phyloP scores from a whole-genome alignment of 1,139 yeast genomes.

The Casaregolazyma suthepensis region DNA sequence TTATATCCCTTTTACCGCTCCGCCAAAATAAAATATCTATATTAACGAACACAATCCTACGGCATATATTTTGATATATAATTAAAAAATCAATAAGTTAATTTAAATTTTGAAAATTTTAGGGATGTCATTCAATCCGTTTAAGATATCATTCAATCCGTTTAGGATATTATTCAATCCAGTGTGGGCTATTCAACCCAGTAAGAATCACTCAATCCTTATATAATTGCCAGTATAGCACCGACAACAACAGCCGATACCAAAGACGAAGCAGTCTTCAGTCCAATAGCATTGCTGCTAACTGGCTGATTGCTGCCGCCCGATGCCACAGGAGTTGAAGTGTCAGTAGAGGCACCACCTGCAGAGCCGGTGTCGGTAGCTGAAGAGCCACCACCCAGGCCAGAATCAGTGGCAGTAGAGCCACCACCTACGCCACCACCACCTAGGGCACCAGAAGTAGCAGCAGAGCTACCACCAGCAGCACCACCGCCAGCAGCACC shows the following conservation, averaged over 20 bases:
- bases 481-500: background rate
- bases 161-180: too few species aligned
- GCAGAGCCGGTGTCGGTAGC: background rate
- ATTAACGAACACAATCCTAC: background rate
- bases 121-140: background rate
- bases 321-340: background rate
- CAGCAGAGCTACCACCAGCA: background rate
- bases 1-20: too few species aligned
- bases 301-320: background rate
- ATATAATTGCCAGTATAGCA: background rate
- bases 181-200: too few species aligned
- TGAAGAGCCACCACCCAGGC: background rate
- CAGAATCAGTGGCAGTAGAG: background rate
- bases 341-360: background rate
- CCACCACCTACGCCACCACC: conserved; percentile 3
- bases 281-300: background rate
- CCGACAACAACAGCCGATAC: background rate
- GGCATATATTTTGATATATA: background rate
- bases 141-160: too few species aligned
- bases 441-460: background rate
- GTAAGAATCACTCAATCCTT: too few species aligned
- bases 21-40: background rate
- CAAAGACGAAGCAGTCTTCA: background rate
- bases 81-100: background rate
- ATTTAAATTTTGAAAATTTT: background rate